These are phyloP conservation scores for Phytophthora hibernalis DNA, from an alignment of 352 stramenopile species.

Conservation along the genomic window DNA sequence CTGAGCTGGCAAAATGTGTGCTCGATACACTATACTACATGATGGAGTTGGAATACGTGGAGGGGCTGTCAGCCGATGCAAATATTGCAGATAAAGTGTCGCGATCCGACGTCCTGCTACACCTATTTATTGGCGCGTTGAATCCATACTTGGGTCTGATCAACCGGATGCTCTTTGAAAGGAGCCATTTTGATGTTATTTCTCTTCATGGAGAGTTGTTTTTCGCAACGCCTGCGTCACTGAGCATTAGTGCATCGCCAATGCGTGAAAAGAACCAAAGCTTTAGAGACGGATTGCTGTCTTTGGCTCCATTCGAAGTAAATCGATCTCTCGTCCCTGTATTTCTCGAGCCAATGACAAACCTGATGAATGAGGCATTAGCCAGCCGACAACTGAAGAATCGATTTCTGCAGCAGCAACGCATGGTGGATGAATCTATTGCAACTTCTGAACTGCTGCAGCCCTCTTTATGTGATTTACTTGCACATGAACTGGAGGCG, in stretches of 20 bases:
- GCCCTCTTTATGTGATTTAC: constrained; percentile 18
- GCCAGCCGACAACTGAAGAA: constrained; percentile 74
- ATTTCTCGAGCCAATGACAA: constrained; percentile 49
- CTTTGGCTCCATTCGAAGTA: constrained; percentile 57
- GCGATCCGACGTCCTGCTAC: constrained; percentile 52
- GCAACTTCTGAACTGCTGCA: constrained; percentile 2
- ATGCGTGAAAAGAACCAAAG: constrained; percentile 32
- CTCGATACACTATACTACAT: constrained; percentile 53
- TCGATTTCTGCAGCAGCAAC: constrained; percentile 51
- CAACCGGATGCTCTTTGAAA: constrained; percentile 59
- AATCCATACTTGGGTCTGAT: constrained; percentile 61
- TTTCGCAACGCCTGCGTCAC: constrained; percentile 40
- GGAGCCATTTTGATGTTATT: constrained; percentile 47
- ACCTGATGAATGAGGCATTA: constrained; percentile 55
- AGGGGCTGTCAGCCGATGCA: constrained; percentile 27
- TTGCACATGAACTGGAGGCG: constrained; percentile 22
- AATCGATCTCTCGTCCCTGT: constrained; percentile 42
- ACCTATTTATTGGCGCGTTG: constrained; percentile 55
- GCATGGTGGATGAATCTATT: not conserved
- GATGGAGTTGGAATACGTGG: constrained; percentile 50
- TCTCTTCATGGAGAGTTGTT: constrained; percentile 60
- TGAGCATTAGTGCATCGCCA: constrained; percentile 22
- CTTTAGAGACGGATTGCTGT: constrained; percentile 50
- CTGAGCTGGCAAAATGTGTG: constrained; percentile 50
- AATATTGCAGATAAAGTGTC: constrained; percentile 24